phyloP scores from a whole-genome alignment of 345 rosid species.

The Gossypioides kirkii region DNA sequence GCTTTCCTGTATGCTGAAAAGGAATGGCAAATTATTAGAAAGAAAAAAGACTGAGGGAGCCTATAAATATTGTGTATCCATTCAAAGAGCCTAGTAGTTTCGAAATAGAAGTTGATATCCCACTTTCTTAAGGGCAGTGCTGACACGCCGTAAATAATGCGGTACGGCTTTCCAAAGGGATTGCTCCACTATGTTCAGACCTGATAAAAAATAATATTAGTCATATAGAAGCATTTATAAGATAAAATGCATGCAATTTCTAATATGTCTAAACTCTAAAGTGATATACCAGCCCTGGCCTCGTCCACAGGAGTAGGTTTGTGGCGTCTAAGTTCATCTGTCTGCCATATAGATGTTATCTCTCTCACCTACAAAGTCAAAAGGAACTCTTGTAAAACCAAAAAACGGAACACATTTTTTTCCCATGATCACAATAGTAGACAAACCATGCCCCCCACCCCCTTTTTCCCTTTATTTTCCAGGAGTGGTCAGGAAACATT shows the following conservation, averaged over 20 bases:
- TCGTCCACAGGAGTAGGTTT: slow-evolving; percentile 93
- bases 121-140: slow-evolving; percentile 87
- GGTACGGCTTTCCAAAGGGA: slow-evolving; percentile 95
- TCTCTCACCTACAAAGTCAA: slow-evolving; percentile 64
- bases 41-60: slow-evolving; percentile 12
- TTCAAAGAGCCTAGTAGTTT: slow-evolving; percentile 9
- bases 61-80: neutral
- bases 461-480: neutral
- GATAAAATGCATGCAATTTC: slow-evolving; percentile 6
- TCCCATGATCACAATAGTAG: slow-evolving; percentile 1
- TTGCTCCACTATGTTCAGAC: slow-evolving; percentile 95
- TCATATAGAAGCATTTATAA: neutral
- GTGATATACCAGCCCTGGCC: slow-evolving; percentile 73
- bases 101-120: slow-evolving; percentile 5
- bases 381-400: slow-evolving; percentile 12
- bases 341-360: slow-evolving; percentile 90
- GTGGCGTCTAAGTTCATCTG: slow-evolving; percentile 95
- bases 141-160: slow-evolving; percentile 86
- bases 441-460: neutral
- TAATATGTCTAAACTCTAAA: slow-evolving; percentile 2
- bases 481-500: neutral
- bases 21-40: neutral
- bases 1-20: slow-evolving; percentile 67
- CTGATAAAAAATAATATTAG: slow-evolving; percentile 29
- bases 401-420: neutral